These are phyloP conservation scores for Ballota nigra DNA, from an alignment of 257 asterid genomes.

Conservation along the genomic window DNA sequence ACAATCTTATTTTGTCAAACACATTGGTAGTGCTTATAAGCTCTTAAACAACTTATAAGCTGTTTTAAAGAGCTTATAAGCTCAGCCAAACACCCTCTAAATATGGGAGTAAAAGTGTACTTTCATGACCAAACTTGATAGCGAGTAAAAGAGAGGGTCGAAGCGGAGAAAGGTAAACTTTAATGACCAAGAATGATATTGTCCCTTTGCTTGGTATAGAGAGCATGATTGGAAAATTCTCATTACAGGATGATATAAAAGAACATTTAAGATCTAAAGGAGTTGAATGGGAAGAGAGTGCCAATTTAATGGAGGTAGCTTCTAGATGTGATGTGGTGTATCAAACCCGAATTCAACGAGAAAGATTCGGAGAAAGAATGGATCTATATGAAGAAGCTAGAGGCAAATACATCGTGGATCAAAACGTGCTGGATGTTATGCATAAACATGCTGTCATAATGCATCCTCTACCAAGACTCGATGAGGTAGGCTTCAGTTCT, in stretches of 20 bases:
- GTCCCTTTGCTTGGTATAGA: background rate
- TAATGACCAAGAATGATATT: no score
- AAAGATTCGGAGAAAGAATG: constrained; percentile 74
- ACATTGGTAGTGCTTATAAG: no score
- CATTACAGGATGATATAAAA: constrained; percentile 80
- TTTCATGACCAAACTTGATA: no score
- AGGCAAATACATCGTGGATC: constrained; percentile 77
- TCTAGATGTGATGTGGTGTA: constrained; percentile 85
- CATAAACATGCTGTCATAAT: constrained; percentile 88
- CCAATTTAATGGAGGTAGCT: constrained; percentile 73
- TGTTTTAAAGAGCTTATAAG: no score
- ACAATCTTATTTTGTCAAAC: no score
- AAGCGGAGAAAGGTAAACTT: no score
- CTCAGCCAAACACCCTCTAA: no score
- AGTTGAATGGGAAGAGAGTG: constrained; percentile 91
- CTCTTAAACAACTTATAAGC: no score
- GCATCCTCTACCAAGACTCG: constrained; percentile 97
- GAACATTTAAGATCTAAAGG: constrained; percentile 75
- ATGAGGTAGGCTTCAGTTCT: constrained; percentile 53
- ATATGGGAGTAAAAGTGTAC: no score
- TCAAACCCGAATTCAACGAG: constrained; percentile 83
- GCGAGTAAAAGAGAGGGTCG: no score
- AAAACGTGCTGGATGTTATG: constrained; percentile 55
- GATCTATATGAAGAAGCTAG: constrained; percentile 87
- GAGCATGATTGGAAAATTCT: background rate